Percentiles rank a stretch among this genome's conserved stretches.
Conservation (phyloP, 1,139 yeast species). For the Candida anutae region DNA sequence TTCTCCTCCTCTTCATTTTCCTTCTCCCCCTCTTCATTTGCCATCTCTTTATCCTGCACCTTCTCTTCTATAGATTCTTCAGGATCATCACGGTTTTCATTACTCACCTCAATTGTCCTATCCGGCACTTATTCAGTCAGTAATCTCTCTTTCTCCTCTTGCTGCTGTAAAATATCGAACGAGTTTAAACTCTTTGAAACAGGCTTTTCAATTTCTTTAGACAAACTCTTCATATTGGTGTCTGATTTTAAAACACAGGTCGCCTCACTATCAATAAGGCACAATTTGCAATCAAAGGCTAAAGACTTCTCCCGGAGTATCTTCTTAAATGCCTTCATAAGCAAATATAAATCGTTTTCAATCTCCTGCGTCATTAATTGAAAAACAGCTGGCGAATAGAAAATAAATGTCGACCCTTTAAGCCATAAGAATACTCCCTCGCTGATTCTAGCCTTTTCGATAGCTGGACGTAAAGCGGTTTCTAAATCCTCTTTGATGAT, state of each 20-base stretch:
- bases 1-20: background rate
- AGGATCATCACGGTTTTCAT: too few species aligned
- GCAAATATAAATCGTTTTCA: conserved; percentile 25
- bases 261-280: conserved; percentile 30
- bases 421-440: conserved; percentile 30
- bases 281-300: conserved; percentile 43
- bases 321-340: conserved; percentile 24
- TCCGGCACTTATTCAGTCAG: background rate
- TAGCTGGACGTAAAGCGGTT: conserved; percentile 16
- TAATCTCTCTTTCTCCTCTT: too few species aligned
- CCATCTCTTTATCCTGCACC: background rate
- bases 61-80: too few species aligned
- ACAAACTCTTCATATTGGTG: conserved; percentile 5
- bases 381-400: conserved; percentile 23
- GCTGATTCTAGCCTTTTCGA: conserved; percentile 11
- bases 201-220: too few species aligned
- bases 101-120: background rate
- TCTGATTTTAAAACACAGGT: conserved; percentile 28
- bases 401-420: conserved; percentile 35
- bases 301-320: conserved; percentile 30
- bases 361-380: conserved; percentile 17
- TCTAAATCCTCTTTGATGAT: conserved; percentile 40
- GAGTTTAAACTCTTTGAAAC: conserved; percentile 4
- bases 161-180: conserved; percentile 6
- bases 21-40: conserved; percentile 1